Base-by-base conservation (phyloP, 2,329 filamentous ascomycete species). In the Cladosporium phlei region DNA sequence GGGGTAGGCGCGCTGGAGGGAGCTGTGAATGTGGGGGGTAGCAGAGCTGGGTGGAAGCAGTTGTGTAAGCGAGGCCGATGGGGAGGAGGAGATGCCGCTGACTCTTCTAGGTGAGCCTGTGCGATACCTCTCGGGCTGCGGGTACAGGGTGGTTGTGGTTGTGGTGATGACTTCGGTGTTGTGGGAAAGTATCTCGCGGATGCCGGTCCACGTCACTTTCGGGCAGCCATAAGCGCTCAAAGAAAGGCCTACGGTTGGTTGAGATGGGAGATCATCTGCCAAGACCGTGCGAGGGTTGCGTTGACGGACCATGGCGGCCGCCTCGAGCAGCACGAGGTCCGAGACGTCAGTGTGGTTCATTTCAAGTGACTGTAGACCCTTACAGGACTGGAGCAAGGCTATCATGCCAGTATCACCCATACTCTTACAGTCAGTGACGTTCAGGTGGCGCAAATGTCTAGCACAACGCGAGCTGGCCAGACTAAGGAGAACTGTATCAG, bases 271-370 rank as follows among this genome's bases (percentile, higher is more conserved):
- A 5, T 56, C 48, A 34, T 68, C 70, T 43, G 62, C 57, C 2
- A 73, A 67, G 42, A 62, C 53, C 51, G 62, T 59, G 16, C 68
- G 64, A 3, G 66, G 62, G n/a, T 54, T 66, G 51, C 74, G 75
- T 22, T 73, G 73, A 47, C 83, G 80, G 12, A 95, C 79, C 71
- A 87, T 86, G n/a, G 79, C 73, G 7, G 89, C 87, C 2, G 90
- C 88, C 71, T 96, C 91, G 48, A 83, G 79, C 8, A 97, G 79
- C 4, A 87, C 83, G 2, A 95, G 77, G 59, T 97, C 88, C 12
- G 88, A 91, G 52, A 95, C 82, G 37, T 86, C 82, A 0, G 91
- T 97, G 65, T 97, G 97, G 70, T 98, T 91, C 75, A 97, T 83
- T 43, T 94, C 87, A 10, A 95, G 70, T 21, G 76, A 86, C 38